Conservation (phyloP, 352 stramenopile genomes). For the Pythium diclinum region DNA sequence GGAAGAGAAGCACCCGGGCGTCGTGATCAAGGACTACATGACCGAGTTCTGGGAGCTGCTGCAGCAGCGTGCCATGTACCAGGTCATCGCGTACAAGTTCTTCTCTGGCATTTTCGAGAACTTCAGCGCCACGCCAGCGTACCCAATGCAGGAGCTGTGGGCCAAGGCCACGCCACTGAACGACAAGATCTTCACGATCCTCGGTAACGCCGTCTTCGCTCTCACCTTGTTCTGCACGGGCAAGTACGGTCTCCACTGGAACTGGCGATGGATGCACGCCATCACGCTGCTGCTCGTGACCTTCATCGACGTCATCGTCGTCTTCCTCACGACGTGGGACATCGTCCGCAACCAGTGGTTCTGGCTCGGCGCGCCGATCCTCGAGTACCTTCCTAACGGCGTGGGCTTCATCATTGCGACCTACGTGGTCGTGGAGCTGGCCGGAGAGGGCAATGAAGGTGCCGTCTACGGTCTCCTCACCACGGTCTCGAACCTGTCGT, state of each 20-base stretch:
- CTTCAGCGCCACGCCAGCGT: conserved; percentile 1
- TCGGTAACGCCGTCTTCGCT: background rate
- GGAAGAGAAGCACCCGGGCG: conserved; percentile 1
- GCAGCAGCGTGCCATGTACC: background rate
- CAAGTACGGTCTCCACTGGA: conserved; percentile 5
- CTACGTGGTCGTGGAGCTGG: conserved; percentile 27
- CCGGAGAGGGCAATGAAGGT: conserved; percentile 26
- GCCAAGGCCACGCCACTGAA: conserved; percentile 1
- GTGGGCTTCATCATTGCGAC: conserved; percentile 29
- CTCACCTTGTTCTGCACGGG: background rate
- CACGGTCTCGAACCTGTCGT: conserved; percentile 23
- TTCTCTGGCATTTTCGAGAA: conserved; percentile 6
- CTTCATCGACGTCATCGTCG: conserved; percentile 19
- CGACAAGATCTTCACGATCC: conserved; percentile 1
- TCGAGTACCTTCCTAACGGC: conserved; percentile 23
- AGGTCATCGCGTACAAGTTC: conserved; percentile 5
- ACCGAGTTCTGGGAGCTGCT: background rate
- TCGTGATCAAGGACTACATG: conserved; percentile 1
- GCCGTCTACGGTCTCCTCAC: conserved; percentile 22
- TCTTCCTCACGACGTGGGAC: conserved; percentile 8
- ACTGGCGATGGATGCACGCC: conserved; percentile 2
- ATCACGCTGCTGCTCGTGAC: conserved; percentile 10
- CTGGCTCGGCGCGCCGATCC: background rate
- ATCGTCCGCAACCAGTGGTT: conserved; percentile 1
- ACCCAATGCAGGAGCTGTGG: conserved; percentile 2